These are phyloP conservation scores for Phytophthora quininea DNA, from an alignment of 352 stramenopile genomes.

Conservation along the genomic window DNA sequence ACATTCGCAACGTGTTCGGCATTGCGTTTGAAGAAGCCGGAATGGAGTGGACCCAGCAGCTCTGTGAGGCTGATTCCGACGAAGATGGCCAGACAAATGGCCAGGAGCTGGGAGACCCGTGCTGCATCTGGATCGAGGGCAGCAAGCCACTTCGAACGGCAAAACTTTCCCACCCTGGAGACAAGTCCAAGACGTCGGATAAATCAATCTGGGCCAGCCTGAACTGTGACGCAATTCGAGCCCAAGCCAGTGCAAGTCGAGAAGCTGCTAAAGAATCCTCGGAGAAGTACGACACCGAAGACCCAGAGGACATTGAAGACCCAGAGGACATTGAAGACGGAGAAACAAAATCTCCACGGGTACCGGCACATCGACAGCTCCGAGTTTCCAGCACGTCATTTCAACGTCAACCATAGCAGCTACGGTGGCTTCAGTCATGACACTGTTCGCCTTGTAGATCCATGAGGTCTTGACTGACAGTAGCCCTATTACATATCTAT, in stretches of 20 bases:
- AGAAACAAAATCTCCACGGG: conserved; percentile 25
- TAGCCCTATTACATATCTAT: not conserved
- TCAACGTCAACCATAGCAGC: not conserved
- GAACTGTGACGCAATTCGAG: conserved; percentile 21
- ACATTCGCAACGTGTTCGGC: conserved; percentile 52
- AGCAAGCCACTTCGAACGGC: conserved; percentile 14
- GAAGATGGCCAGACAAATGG: conserved; percentile 85
- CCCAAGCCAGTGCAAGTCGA: conserved; percentile 18
- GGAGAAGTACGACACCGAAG: not conserved
- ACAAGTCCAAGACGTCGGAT: conserved; percentile 24
- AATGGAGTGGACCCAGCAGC: conserved; percentile 39
- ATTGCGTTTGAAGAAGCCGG: conserved; percentile 41
- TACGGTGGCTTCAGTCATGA: conserved; percentile 3
- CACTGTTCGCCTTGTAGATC: not conserved
- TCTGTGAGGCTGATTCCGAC: conserved; percentile 77
- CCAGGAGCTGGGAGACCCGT: conserved; percentile 82
- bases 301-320: conserved; percentile 1
- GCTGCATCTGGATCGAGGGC: conserved; percentile 60
- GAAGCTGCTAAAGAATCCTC: not conserved
- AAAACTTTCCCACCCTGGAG: conserved; percentile 36
- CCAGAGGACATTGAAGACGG: conserved; percentile 20
- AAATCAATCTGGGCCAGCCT: conserved; percentile 22
- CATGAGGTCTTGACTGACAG: not conserved
- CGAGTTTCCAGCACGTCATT: not conserved
- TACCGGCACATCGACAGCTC: conserved; percentile 7